Evolutionary conservation across 208 protist species (phyloP).

Genomic region (Spongospora subterranea): DNA sequence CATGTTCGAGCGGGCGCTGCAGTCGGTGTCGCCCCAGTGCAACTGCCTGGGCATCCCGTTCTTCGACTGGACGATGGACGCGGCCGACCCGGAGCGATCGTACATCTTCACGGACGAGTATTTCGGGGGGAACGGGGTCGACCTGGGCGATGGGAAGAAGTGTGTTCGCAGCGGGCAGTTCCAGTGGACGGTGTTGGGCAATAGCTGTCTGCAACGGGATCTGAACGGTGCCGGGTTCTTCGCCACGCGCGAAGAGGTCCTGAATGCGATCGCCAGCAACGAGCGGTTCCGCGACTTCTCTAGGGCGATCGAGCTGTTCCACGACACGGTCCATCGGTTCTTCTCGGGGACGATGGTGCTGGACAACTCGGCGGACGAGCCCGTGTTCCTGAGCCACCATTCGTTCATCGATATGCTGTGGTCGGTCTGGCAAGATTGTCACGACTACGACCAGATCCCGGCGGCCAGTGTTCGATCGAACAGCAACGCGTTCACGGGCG

Average conservation of each 20-base stretch:
- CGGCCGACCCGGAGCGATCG: neutral
- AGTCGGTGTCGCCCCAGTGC: neutral
- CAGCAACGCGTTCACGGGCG: conserved; percentile 34
- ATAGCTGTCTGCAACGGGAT: conserved; percentile 32
- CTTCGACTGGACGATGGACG: conserved; percentile 46
- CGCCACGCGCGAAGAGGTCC: conserved; percentile 46
- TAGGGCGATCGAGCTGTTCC: conserved; percentile 28
- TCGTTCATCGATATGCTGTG: conserved; percentile 50
- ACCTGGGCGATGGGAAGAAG: conserved; percentile 44
- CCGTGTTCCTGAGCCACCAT: conserved; percentile 1
- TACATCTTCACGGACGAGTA: neutral
- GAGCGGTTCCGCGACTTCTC: conserved; percentile 37
- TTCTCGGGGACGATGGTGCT: conserved; percentile 24
- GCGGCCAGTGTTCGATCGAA: conserved; percentile 22
- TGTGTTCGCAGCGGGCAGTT: conserved; percentile 45
- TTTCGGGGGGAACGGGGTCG: conserved; percentile 35
- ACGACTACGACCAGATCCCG: conserved; percentile 39
- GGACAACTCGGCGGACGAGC: conserved; percentile 55
- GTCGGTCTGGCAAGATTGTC: conserved; percentile 51
- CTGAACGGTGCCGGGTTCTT: conserved; percentile 55
- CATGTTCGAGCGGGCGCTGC: neutral
- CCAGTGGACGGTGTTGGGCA: neutral
- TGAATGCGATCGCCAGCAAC: conserved; percentile 48
- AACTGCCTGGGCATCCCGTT: conserved; percentile 38
- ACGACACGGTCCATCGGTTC: conserved; percentile 50